Base-by-base conservation (phyloP, 768 basidiomycete species). In the Leucocoprinus birnbaumii region DNA sequence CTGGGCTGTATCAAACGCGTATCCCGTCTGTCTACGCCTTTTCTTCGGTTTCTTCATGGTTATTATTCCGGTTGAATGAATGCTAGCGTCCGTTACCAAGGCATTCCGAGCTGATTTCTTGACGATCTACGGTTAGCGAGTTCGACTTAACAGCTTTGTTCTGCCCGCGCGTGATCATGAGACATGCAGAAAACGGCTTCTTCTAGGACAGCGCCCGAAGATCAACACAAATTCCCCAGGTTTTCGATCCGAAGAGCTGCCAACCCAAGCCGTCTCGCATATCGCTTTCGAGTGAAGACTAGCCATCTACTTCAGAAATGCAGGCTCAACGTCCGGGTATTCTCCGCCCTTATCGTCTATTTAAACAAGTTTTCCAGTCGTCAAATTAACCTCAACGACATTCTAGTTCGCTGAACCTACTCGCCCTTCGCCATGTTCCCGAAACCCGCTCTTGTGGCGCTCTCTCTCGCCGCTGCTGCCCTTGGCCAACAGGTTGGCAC, bases 311-410 rank as follows among this genome's bases (percentile, higher is more conserved):
- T 19, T 16, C 14, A 26, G 14, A 3, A 25, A 27, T 19, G 11
- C 18, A 16, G 26, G 10, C 50, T 43, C 18, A 22, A 6, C 26
- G n/a, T 34, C 65, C 65, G 65, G 62, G 59, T 46, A 63, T 63
- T 63, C 45, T 63, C 65, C 65, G 61, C 31, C 5, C 31, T 26
- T 43, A 21, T 27, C 26, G 26, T 38, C 42, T 65, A 65, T 65
- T 63, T 62, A 65, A 61, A 38, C 48, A 57, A 40, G 53, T 31
- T 31, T 31, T 5, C 31, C 31, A 31, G 31, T 31, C 31, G n/a
- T 31, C 6, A 5, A 11, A 11, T 31, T 31, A 11, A 1, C 21
- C 27, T 49, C 61, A 64, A 53, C 65, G 62, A 59, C 59, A 51
- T 41, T 18, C 62, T 14, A 40, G 53, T 57, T 57, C 59, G 57